phyloP scores from a whole-genome alignment of 495 filamentous ascomycete species.

The Aspergillus biplanus region DNA sequence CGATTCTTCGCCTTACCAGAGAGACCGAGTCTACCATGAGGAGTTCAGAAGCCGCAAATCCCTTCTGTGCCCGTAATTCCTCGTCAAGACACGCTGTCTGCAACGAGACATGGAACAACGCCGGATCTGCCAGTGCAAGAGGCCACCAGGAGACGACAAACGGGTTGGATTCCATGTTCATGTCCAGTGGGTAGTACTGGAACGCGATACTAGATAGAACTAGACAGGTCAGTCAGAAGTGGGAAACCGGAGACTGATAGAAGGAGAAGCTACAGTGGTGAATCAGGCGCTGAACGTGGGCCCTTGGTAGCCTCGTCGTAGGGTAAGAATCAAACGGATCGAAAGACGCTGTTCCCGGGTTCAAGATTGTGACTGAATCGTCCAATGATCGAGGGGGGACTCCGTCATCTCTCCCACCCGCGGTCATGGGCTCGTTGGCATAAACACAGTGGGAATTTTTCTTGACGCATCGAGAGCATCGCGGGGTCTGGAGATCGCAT shows the following conservation, averaged over 20 bases:
- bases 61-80: constrained; percentile 50
- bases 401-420: not conserved
- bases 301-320: constrained; percentile 47
- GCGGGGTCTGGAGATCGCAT: constrained; percentile 52
- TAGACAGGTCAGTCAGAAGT: constrained; percentile 27
- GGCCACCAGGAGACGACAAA: constrained; percentile 61
- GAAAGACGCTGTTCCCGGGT: constrained; percentile 26
- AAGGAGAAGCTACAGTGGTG: constrained; percentile 42
- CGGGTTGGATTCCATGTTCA: constrained; percentile 50
- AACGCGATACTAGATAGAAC: constrained; percentile 58
- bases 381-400: not conserved
- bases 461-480: constrained; percentile 54
- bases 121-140: constrained; percentile 51
- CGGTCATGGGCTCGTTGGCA: constrained; percentile 49
- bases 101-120: constrained; percentile 56
- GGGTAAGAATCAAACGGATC: constrained; percentile 59
- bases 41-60: constrained; percentile 50
- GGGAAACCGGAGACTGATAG: not conserved
- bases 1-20: constrained; percentile 48
- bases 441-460: constrained; percentile 47
- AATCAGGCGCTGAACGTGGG: constrained; percentile 52
- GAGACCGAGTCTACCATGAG: constrained; percentile 56
- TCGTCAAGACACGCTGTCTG: constrained; percentile 59
- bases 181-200: constrained; percentile 57
- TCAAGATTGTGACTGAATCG: not conserved